Evolutionary conservation across 495 filamentous ascomycete genomes (phyloP), one percentile per base, ranked within the genome.

Genomic region (Penicillium silybi): DNA sequence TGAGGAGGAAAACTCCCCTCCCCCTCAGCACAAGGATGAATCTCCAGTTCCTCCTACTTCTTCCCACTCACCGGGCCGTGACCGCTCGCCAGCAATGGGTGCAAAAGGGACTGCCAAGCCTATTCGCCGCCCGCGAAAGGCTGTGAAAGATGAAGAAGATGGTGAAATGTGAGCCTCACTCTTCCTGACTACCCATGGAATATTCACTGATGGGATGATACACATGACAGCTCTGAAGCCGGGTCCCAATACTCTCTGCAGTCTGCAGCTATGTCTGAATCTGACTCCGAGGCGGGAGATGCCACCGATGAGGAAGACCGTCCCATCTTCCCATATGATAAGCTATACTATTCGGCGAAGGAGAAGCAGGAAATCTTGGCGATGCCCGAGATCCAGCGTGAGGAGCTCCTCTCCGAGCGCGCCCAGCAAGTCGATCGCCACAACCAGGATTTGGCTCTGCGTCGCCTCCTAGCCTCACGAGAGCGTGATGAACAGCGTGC

Each of bases 301-400:
- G 70, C 69, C 15, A 68, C 64, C 27, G 70, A 72, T 26, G 75
- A 83, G 44, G 78, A 85, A 46, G 84, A 66, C 22, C 49, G 80
- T 19, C 76, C 79, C 3, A 83, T 88, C 26, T 97, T 90, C 61
- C 90, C 93, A 0, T 77, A 96, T 53, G 95, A 97, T 39, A 90
- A 90, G 44, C 85, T 91, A 25, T 97, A 90, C 72, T 80, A 82
- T 52, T 87, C 85, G 45, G 77, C 82, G 15, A 78, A 83, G 29
- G 93, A 99, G 63, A 95, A 89, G 66, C 78, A 78, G 17, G 78
- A 86, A 23, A 92, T 99, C 47, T 84, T 91, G 78, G 83, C 80
- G 25, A 85, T 97, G 81, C 85, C 91, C 2, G 90, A 97, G 64
- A 83, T 97, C 22, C 82, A 91, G 60, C 88, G 93, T 41, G 93